phyloP scores from a whole-genome alignment of 1,284 basidiomycete genomes.

The Ceratobasidium sp. region DNA sequence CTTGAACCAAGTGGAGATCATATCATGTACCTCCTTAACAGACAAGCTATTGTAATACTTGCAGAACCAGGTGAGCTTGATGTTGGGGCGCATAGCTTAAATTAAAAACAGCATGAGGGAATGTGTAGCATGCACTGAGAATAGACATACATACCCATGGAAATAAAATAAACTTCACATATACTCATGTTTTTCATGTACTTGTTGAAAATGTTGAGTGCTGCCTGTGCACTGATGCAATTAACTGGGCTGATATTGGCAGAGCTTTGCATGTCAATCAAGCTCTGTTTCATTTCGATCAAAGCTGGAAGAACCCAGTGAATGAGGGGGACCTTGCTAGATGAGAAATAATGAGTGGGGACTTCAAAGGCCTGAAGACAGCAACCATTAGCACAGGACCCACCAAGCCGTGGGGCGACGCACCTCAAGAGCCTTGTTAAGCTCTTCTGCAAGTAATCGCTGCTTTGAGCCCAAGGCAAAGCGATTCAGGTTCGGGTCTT shows the following conservation, averaged over 20 bases:
- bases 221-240: constrained; percentile 5
- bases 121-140: no score
- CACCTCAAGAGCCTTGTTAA: constrained; percentile 7
- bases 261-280: not conserved
- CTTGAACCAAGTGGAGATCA: no score
- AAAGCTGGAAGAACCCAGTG: not conserved
- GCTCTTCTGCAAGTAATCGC: not conserved
- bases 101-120: no score
- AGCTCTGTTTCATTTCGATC: not conserved
- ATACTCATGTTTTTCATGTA: constrained; percentile 19
- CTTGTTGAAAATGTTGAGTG: constrained; percentile 5
- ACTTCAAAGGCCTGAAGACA: constrained; percentile 6
- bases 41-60: no score
- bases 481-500: not conserved
- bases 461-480: not conserved
- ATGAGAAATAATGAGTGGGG: not conserved
- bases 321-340: not conserved
- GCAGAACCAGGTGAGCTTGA: constrained; percentile 13
- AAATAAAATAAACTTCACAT: constrained; percentile 19
- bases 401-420: no score
- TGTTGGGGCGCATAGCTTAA: constrained; percentile 7
- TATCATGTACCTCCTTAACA: no score
- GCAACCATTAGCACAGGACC: no score
- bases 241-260: not conserved
- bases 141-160: constrained; percentile 2